Evolutionary conservation across 805 yeast genomes (phyloP), one percentile per base, ranked within the genome.

Genomic region (Monosporozyma yasuniensis): DNA sequence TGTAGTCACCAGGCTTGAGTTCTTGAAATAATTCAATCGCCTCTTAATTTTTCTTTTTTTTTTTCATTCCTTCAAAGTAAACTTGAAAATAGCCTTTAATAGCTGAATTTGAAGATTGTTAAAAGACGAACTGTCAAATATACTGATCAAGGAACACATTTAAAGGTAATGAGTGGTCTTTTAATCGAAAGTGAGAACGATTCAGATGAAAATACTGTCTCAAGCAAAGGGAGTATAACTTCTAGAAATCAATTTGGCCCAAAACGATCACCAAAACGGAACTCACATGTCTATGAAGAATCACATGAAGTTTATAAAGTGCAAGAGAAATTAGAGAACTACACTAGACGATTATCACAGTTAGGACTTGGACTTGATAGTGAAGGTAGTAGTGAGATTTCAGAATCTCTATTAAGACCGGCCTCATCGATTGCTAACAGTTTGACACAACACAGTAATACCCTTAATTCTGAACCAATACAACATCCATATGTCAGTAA

Each of bases 171-270:
- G 68, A 64, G 68, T 46, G 53, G 60, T 11, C 23, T 18, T 35
- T n/a, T 64, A 12, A 46, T 64, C 18, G 63, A 63, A 49, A 62
- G 66, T 54, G 68, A 63, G 47, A 59, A 60, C 50, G 66, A 60
- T 34, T 55, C 48, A 25, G 56, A 50, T 18, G 42, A 45, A 14
- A 35, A 35, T 19, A 35, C 39, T 2, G 27, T 19, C 21, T 39
- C 42, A n/a, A 39, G 42, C n/a, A 39, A 22, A 21, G 42, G 21
- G 21, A 39, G 42, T 21, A 22, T 21, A 21, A 27, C 22, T 6
- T 39, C 25, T 21, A 39, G 16, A 39, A 6, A 19, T 3, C n/a
- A 21, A 11, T 21, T 39, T 39, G 42, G 27, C 11, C 27, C 42
- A n/a, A 39, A 21, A 21, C n/a, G 8, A 12, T 5, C 7, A 10